Percentiles rank a stretch among this genome's conserved stretches.
Conservation (phyloP, 1,139 yeast species). For the Lodderomyces orthopsilosis region DNA sequence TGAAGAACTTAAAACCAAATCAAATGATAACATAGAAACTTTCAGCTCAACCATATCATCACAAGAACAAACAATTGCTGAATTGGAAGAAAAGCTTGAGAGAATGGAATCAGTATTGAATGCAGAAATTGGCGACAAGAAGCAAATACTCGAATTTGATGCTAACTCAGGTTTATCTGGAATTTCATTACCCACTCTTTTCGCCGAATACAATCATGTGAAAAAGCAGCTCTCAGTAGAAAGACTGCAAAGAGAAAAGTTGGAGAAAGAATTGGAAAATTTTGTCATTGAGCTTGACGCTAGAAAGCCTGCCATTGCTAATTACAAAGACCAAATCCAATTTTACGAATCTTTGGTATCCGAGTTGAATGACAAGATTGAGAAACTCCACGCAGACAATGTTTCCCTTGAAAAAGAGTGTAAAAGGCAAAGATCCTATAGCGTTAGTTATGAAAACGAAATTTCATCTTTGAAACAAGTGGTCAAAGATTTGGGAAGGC, state of each 20-base stretch:
- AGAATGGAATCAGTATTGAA: constrained; percentile 45
- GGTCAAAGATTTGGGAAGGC: constrained; percentile 73
- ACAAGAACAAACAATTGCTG: constrained; percentile 33
- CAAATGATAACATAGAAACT: constrained; percentile 27
- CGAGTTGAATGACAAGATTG: constrained; percentile 40
- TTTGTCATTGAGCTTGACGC: constrained; percentile 76
- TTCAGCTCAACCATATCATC: constrained; percentile 23
- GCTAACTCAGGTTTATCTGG: constrained; percentile 43
- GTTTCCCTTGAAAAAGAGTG: constrained; percentile 40
- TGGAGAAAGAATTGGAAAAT: constrained; percentile 67
- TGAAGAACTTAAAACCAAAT: constrained; percentile 39
- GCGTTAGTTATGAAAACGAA: constrained; percentile 37
- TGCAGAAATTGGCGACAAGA: constrained; percentile 23
- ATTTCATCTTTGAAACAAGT: constrained; percentile 50
- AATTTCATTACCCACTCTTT: constrained; percentile 64
- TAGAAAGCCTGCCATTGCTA: constrained; percentile 72
- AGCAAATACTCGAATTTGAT: background rate
- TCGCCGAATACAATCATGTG: constrained; percentile 63
- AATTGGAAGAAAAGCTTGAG: constrained; percentile 35
- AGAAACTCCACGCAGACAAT: constrained; percentile 37
- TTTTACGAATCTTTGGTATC: constrained; percentile 39
- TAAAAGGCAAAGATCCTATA: constrained; percentile 27
- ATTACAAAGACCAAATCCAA: constrained; percentile 59
- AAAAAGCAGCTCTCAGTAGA: constrained; percentile 70
- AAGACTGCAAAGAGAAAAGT: constrained; percentile 64